Percentiles rank a stretch among this genome's conserved stretches.
Evolutionary conservation across 202 grass and related monocot genomes (phyloP).

Genomic region (Panicum hallii): DNA sequence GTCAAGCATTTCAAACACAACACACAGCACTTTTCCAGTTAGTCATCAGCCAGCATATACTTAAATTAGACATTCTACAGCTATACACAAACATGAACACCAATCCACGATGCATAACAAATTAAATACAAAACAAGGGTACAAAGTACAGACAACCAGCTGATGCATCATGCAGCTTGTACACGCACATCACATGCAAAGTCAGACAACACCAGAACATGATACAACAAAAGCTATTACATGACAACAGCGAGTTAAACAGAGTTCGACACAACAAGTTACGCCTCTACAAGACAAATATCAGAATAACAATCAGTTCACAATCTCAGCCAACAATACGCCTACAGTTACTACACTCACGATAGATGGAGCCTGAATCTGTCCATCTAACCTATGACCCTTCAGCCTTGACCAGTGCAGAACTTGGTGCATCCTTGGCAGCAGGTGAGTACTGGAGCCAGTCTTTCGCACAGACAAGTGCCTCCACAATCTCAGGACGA

Average conservation of each 20-base stretch:
- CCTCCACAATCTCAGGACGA: constrained; percentile 82
- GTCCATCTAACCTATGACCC: constrained; percentile 19
- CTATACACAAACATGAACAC: neutral
- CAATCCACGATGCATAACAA: neutral
- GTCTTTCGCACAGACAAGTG: constrained; percentile 82
- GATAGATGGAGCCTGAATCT: too few relatives aligned
- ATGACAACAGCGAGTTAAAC: neutral
- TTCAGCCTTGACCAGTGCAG: constrained; percentile 58
- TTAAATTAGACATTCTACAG: neutral
- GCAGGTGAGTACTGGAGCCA: constrained; percentile 74
- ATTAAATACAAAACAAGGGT: neutral
- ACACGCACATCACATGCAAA: neutral
- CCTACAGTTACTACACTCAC: constrained; percentile 48
- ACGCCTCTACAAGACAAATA: neutral
- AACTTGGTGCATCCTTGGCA: constrained; percentile 31
- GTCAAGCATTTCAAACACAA: neutral
- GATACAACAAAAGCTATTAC: neutral
- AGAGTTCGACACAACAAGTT: neutral
- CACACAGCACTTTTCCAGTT: too few relatives aligned
- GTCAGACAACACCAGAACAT: neutral
- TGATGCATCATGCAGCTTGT: neutral
- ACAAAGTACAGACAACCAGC: neutral
- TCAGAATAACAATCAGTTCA: neutral
- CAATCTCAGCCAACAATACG: constrained; percentile 29
- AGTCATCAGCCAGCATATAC: too few relatives aligned